Base-by-base conservation (phyloP, 1,284 basidiomycete genomes). In the Tylopilus sp. region DNA sequence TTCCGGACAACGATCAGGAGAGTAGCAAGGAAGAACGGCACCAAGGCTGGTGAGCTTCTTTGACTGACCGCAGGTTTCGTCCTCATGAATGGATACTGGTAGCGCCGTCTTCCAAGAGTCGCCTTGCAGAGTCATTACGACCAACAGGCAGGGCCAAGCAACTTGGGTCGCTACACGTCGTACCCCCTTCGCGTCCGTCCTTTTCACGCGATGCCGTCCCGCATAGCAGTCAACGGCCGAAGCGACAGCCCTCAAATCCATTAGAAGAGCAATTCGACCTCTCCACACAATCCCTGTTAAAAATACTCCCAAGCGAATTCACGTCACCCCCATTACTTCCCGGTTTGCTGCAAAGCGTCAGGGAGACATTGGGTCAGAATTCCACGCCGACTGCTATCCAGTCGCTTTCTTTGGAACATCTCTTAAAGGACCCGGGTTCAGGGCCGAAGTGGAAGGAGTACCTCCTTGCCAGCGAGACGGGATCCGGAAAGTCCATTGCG, bases 401-500 rank as follows among this genome's bases (percentile, higher is more conserved):
- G 63, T 74, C 79, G 0, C 73, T 92, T 21, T 77, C 85, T 18
- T 66, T 91, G 16, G 78, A 82, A 53, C 72, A 80, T 52, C 65
- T 84, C n/a, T 66, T 89, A 62, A 68, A 59, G 66, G 37, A 44
- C 67, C 34, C 54, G 25, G 49, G 41, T 23, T 26, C 38, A 18
- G 52, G 56, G 40, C 39, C 54, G 23, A 52, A 48, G 28, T 81
- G 77, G 70, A 74, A 72, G 39, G 75, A 86, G 57, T 82, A 76
- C 52, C 74, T 94, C 10, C 75, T 95, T 2, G 91, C 89, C 0
- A 85, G 87, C 0, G 92, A 94, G 68, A 94, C 92, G 0, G 92
- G 92, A 8, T 91, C 89, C 0, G 92, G 92, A 1, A 95, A 95
- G 71, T 91, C 87, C 4, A 77, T 93, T n/a, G 91, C 92, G 1